Conservation (phyloP, 2,329 filamentous ascomycete genomes). For the Botrytis hyacinthi region DNA sequence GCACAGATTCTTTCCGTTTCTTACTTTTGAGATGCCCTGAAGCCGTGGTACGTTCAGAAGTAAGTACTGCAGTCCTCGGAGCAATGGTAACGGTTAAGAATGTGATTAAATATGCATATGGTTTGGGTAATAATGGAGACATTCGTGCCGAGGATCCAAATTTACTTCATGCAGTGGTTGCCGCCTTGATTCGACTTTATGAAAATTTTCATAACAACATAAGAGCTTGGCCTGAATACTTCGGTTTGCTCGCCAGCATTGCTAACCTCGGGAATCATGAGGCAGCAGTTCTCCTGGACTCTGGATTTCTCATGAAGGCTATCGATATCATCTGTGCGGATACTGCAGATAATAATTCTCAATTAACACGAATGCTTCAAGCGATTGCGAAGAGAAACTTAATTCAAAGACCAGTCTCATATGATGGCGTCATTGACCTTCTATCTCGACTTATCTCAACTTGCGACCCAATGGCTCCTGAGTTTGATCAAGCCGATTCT, state of each 20-base stretch:
- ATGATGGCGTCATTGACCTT: constrained; percentile 52
- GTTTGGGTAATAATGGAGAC: constrained; percentile 37
- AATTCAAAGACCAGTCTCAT: constrained; percentile 53
- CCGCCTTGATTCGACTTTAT: constrained; percentile 58
- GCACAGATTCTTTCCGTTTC: constrained; percentile 59
- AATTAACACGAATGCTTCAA: constrained; percentile 55
- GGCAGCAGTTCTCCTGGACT: constrained; percentile 56
- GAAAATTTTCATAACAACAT: constrained; percentile 58
- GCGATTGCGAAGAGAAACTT: constrained; percentile 50
- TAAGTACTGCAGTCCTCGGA: constrained; percentile 50
- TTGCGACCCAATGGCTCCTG: constrained; percentile 30
- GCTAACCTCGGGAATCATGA: constrained; percentile 60
- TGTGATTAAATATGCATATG: constrained; percentile 49
- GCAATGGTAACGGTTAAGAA: constrained; percentile 54
- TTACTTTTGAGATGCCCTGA: constrained; percentile 63
- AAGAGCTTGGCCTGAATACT: constrained; percentile 75
- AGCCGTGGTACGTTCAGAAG: constrained; percentile 51
- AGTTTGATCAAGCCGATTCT: constrained; percentile 1
- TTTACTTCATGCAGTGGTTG: constrained; percentile 38
- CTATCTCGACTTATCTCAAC: constrained; percentile 41
- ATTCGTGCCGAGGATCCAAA: constrained; percentile 37
- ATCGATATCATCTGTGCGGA: constrained; percentile 39
- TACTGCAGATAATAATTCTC: constrained; percentile 35
- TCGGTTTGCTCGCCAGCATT: constrained; percentile 67
- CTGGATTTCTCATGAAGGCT: constrained; percentile 55